These are phyloP conservation scores for Stemphylium lycopersici DNA, from an alignment of 2,329 filamentous ascomycete genomes.

Conservation along the genomic window DNA sequence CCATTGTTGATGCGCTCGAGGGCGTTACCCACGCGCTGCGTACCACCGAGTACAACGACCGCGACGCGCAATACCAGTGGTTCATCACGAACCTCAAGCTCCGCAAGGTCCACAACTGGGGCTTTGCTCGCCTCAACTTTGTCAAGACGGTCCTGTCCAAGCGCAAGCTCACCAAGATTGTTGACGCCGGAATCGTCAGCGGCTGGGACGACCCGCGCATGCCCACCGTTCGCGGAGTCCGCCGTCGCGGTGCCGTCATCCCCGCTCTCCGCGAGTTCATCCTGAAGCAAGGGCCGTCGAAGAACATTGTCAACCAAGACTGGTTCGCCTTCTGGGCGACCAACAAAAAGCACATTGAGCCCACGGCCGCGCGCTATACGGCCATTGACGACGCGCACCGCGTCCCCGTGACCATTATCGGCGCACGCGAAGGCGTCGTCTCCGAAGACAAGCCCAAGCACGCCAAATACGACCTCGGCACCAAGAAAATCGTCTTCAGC, in stretches of 20 bases:
- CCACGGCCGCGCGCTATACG: constrained; percentile 56
- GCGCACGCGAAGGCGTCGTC: constrained; percentile 60
- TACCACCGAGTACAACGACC: constrained; percentile 86
- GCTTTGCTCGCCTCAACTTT: constrained; percentile 85
- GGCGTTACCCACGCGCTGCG: constrained; percentile 83
- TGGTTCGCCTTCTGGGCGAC: constrained; percentile 70
- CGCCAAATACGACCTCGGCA: constrained; percentile 86
- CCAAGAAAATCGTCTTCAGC: constrained; percentile 83
- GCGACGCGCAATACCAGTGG: constrained; percentile 87
- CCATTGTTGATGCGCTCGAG: constrained; percentile 79
- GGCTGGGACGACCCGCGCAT: constrained; percentile 89
- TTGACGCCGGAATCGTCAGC: constrained; percentile 76
- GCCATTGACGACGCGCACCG: constrained; percentile 70
- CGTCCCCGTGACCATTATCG: constrained; percentile 73
- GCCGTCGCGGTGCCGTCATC: constrained; percentile 78
- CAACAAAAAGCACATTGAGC: constrained; percentile 61
- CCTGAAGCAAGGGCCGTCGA: constrained; percentile 80
- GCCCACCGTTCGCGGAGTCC: constrained; percentile 82
- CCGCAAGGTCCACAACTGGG: constrained; percentile 81
- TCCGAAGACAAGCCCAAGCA: constrained; percentile 83
- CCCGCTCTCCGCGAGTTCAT: constrained; percentile 83
- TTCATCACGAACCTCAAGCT: constrained; percentile 76
- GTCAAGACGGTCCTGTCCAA: constrained; percentile 83
- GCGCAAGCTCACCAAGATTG: constrained; percentile 83
- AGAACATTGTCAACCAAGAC: constrained; percentile 84